phyloP scores from a whole-genome alignment of 2,329 filamentous ascomycete genomes.

The Paracorniculantispora psalliotae region DNA sequence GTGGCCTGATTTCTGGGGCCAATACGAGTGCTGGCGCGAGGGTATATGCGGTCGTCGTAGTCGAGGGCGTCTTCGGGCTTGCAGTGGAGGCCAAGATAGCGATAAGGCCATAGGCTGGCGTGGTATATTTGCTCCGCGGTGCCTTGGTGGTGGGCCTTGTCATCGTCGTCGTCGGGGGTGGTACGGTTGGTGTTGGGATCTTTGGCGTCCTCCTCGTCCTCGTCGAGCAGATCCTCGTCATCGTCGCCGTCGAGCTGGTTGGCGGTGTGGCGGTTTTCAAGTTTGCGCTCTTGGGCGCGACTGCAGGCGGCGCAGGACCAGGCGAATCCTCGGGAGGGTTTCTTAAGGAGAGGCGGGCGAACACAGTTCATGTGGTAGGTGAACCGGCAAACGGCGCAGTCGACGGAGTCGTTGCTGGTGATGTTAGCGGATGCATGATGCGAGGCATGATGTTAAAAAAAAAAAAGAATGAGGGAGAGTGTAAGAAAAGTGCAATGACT shows the following conservation, averaged over 20 bases:
- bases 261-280: conserved; percentile 87
- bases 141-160: conserved; percentile 48
- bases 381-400: conserved; percentile 89
- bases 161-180: conserved; percentile 59
- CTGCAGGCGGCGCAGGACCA: conserved; percentile 98
- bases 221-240: conserved; percentile 58
- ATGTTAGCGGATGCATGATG: conserved; percentile 20
- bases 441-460: neutral
- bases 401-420: conserved; percentile 81
- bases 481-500: neutral
- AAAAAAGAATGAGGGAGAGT: neutral
- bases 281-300: conserved; percentile 86
- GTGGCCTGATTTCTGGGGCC: conserved; percentile 89
- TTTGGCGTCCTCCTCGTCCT: conserved; percentile 66
- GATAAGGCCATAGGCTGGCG: conserved; percentile 91
- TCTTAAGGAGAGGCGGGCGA: conserved; percentile 84
- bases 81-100: conserved; percentile 93
- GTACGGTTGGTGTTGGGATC: conserved; percentile 54
- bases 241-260: conserved; percentile 66
- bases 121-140: conserved; percentile 89
- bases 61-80: conserved; percentile 92
- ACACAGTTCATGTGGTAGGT: conserved; percentile 99
- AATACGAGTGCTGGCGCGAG: conserved; percentile 85
- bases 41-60: conserved; percentile 96
- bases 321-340: conserved; percentile 93